Conservation (phyloP, 192 early-diverging fungal genomes). For the Podila minutissima region DNA sequence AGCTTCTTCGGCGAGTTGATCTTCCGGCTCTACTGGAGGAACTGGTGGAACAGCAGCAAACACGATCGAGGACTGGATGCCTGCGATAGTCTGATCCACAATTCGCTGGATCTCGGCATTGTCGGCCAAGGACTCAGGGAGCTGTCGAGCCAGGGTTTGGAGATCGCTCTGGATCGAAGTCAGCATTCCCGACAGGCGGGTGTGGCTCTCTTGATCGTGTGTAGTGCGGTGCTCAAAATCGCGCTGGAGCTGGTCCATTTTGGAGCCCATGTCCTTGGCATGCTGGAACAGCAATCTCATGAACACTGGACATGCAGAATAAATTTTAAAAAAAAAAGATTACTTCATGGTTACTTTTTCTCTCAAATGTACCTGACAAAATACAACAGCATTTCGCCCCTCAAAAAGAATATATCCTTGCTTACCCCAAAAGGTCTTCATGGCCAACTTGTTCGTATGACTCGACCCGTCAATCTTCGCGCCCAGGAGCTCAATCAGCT, state of each 20-base stretch:
- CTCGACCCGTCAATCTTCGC: slow-evolving; percentile 1
- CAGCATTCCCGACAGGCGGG: background rate
- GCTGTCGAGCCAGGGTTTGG: background rate
- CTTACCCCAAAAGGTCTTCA: slow-evolving; percentile 5
- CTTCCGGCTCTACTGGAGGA: background rate
- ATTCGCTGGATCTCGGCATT: background rate
- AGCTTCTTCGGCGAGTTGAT: background rate
- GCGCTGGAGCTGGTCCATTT: background rate
- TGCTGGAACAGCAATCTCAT: background rate
- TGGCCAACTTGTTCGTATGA: background rate
- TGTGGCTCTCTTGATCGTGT: background rate
- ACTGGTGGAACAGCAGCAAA: background rate
- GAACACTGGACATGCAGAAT: background rate
- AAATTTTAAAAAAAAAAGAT: background rate
- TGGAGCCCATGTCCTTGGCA: slow-evolving; percentile 1
- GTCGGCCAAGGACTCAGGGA: background rate
- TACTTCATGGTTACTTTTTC: background rate
- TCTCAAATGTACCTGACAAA: background rate
- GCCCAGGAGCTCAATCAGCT: background rate
- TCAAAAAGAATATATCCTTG: background rate
- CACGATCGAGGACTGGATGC: background rate
- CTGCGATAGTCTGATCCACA: background rate
- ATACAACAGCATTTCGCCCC: too few species aligned
- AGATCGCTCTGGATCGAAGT: background rate
- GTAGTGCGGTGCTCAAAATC: background rate